Conservation (phyloP, 495 filamentous ascomycete species). For the Penicillium egyptiacum region DNA sequence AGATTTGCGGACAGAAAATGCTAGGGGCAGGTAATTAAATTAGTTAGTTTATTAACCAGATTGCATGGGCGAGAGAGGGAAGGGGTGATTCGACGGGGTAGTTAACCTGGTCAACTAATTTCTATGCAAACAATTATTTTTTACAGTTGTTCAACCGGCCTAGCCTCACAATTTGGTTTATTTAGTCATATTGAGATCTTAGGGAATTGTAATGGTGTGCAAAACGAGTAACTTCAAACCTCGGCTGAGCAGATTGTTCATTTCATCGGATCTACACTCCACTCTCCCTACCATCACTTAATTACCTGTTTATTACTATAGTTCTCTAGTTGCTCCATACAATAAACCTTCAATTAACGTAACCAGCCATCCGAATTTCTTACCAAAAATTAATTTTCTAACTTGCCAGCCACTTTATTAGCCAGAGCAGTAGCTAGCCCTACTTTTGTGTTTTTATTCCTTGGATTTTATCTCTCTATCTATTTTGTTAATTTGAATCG, state of each 20-base stretch:
- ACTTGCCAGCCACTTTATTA: not conserved
- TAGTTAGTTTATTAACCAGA: not conserved
- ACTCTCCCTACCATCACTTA: no score
- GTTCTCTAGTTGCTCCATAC: slow-evolving; percentile 4
- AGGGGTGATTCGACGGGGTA: not conserved
- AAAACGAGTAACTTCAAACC: no score
- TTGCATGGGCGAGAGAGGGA: not conserved
- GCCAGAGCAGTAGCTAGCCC: slow-evolving; percentile 2
- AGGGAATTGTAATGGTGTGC: not conserved
- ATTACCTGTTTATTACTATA: no score
- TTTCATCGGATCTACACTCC: no score
- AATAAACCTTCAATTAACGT: slow-evolving; percentile 1
- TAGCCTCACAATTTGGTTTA: not conserved
- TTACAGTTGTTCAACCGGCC: no score
- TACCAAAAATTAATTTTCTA: not conserved
- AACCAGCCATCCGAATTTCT: not conserved
- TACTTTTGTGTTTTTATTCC: slow-evolving; percentile 1
- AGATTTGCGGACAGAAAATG: not conserved
- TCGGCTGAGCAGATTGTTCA: no score
- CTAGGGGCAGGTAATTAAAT: not conserved
- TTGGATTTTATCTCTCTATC: slow-evolving; percentile 3
- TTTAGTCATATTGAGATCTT: not conserved
- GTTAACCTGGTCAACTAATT: not conserved
- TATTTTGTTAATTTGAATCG: slow-evolving; percentile 2
- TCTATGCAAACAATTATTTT: no score